Percentiles rank a stretch among this genome's conserved stretches.
phyloP scores from a whole-genome alignment of 352 stramenopile genomes.

The Phytophthora europaea region DNA sequence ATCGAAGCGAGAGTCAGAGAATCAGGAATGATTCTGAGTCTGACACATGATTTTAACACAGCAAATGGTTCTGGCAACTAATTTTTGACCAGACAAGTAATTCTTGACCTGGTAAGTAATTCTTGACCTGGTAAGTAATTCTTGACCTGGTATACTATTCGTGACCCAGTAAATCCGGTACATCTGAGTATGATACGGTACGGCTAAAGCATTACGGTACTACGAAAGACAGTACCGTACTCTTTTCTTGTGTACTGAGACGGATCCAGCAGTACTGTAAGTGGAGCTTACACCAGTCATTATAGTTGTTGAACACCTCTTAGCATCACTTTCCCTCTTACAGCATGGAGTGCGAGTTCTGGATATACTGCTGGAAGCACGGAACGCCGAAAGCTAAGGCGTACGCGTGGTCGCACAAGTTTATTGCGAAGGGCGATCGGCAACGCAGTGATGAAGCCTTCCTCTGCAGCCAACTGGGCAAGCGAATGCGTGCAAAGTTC shows the following conservation, averaged over 20 bases:
- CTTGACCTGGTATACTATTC: neutral
- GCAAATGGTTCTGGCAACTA: too few relatives aligned
- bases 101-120: neutral
- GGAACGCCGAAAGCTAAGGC: neutral
- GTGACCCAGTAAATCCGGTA: neutral
- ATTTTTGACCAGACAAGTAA: too few relatives aligned
- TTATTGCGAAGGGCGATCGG: neutral
- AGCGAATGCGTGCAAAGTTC: conserved; percentile 8
- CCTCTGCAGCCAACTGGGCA: neutral
- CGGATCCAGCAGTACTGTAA: neutral
- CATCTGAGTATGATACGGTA: neutral
- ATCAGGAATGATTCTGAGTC: neutral
- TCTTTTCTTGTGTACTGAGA: neutral
- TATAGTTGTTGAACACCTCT: conserved; percentile 11
- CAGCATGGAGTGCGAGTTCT: conserved; percentile 6
- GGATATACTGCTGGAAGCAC: conserved; percentile 12
- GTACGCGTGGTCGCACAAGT: conserved; percentile 3
- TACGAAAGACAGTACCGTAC: neutral
- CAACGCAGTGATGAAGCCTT: neutral
- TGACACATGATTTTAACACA: neutral
- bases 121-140: neutral
- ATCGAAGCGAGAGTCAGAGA: neutral
- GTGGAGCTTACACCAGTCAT: neutral
- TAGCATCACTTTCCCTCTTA: neutral
- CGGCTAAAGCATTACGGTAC: neutral